phyloP scores from a whole-genome alignment of 129 eudicot genomes.

The Tanacetum coccineum region DNA sequence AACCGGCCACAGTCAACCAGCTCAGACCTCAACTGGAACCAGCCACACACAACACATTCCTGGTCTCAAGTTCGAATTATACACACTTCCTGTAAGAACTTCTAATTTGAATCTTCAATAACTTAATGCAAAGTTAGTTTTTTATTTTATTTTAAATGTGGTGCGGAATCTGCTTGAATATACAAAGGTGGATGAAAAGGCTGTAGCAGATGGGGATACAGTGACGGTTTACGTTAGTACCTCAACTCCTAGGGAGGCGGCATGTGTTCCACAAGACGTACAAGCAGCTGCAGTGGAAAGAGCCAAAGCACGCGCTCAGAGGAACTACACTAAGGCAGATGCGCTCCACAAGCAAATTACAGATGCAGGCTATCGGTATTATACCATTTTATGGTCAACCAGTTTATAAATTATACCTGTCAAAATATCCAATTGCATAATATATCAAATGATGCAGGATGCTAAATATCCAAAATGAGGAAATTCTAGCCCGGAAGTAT shows the following conservation, averaged over 20 bases:
- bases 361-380: conserved; percentile 72
- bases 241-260: conserved; percentile 60
- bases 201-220: conserved; percentile 96
- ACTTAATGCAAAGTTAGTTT: not conserved
- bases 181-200: conserved; percentile 73
- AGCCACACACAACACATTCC: conserved; percentile 3
- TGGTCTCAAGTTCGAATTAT: conserved; percentile 71
- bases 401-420: not conserved
- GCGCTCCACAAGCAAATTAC: conserved; percentile 66
- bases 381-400: not conserved
- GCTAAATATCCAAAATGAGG: conserved; percentile 52
- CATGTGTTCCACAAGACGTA: conserved; percentile 69
- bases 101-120: not conserved
- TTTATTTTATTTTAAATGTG: not conserved
- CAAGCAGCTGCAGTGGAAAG: conserved; percentile 61
- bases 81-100: conserved; percentile 75
- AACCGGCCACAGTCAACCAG: conserved; percentile 30
- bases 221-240: conserved; percentile 82
- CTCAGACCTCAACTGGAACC: conserved; percentile 27
- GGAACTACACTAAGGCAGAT: conserved; percentile 70
- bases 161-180: conserved; percentile 1
- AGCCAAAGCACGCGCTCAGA: conserved; percentile 66
- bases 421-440: conserved; percentile 2
- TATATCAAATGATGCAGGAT: conserved; percentile 45
- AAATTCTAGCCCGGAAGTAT: conserved; percentile 75